Conservation (phyloP, 2,329 filamentous ascomycete species). For the Xylariaceae sp. region DNA sequence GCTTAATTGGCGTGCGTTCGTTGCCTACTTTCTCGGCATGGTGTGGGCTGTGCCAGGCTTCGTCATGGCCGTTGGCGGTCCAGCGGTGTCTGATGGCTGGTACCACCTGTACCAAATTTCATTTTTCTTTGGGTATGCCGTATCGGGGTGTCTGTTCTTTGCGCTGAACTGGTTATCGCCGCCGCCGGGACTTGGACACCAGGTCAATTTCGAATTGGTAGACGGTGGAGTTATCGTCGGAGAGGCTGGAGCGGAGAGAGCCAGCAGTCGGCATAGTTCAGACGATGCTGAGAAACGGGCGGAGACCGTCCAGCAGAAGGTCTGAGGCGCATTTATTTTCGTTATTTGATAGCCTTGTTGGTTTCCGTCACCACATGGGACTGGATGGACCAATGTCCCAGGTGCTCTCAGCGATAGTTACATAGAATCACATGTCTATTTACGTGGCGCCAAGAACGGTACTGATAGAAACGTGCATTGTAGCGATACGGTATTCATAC, state of each 20-base stretch:
- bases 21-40: constrained; percentile 10
- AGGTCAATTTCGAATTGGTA: constrained; percentile 4
- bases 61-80: constrained; percentile 10
- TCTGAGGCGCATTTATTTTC: not conserved
- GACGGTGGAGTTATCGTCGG: constrained; percentile 1
- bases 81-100: constrained; percentile 5
- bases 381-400: too few relatives aligned
- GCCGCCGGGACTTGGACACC: constrained; percentile 7
- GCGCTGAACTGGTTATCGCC: constrained; percentile 7
- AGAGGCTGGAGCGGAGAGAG: not conserved
- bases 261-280: not conserved
- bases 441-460: too few relatives aligned
- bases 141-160: constrained; percentile 6
- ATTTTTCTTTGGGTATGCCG: constrained; percentile 11
- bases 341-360: too few relatives aligned
- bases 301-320: constrained; percentile 3
- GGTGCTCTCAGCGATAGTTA: too few relatives aligned
- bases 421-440: too few relatives aligned
- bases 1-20: constrained; percentile 13
- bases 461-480: too few relatives aligned
- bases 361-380: too few relatives aligned
- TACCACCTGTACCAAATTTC: constrained; percentile 11
- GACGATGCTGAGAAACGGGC: not conserved
- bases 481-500: too few relatives aligned
- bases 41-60: constrained; percentile 10